phyloP scores from a whole-genome alignment of 768 basidiomycete species.

The Leccinum barrowsii region DNA sequence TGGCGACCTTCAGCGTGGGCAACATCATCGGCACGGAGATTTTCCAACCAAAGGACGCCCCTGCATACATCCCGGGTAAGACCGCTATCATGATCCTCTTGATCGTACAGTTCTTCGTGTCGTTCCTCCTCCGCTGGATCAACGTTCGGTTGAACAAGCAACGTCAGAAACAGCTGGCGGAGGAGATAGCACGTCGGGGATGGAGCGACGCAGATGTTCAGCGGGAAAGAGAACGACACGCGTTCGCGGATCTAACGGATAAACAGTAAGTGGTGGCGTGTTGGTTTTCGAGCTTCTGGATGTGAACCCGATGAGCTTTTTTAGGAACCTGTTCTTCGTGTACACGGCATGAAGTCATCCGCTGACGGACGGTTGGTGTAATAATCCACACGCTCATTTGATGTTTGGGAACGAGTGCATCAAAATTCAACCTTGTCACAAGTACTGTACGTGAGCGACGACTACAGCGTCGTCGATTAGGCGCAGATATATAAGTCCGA shows the following conservation, averaged over 20 bases:
- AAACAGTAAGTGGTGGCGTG: slow-evolving; percentile 45
- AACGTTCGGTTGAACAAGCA: slow-evolving; percentile 52
- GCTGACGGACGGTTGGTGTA: background rate
- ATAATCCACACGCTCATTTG: slow-evolving; percentile 1
- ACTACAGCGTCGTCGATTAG: slow-evolving; percentile 1
- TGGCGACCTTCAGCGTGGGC: slow-evolving; percentile 51
- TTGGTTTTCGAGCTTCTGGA: background rate
- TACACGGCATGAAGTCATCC: slow-evolving; percentile 43
- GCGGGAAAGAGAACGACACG: slow-evolving; percentile 55
- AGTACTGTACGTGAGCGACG: slow-evolving; percentile 6
- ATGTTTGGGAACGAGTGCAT: slow-evolving; percentile 4
- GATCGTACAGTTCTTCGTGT: slow-evolving; percentile 47
- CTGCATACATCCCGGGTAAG: slow-evolving; percentile 64
- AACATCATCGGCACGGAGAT: slow-evolving; percentile 65
- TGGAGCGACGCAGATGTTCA: slow-evolving; percentile 60
- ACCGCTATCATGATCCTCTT: slow-evolving; percentile 60
- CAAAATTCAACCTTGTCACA: slow-evolving; percentile 8
- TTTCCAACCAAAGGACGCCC: slow-evolving; percentile 59
- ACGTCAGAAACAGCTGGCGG: slow-evolving; percentile 40
- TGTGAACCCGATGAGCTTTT: background rate
- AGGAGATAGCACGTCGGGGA: slow-evolving; percentile 41
- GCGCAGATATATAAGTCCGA: slow-evolving; percentile 9
- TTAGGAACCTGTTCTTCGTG: slow-evolving; percentile 56
- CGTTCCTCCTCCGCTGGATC: slow-evolving; percentile 48
- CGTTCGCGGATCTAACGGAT: slow-evolving; percentile 63